Evolutionary conservation across 1,284 basidiomycete species (phyloP).

Genomic region (Rhizoctonia solani): DNA sequence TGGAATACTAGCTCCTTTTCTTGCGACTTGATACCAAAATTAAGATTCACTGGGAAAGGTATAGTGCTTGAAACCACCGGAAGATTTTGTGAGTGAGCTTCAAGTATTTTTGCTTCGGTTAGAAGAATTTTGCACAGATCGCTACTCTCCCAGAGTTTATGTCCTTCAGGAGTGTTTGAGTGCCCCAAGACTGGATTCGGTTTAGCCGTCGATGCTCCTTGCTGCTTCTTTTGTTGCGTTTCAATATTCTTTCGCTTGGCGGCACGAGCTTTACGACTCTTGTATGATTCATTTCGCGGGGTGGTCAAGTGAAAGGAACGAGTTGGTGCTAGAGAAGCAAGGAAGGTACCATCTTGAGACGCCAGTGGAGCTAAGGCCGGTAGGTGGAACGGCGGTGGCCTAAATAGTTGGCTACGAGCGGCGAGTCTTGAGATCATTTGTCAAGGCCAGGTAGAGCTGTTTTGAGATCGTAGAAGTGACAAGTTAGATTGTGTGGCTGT

Average conservation of each 20-base stretch:
- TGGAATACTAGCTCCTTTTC: slow-evolving; percentile 28
- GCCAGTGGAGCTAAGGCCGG: too few relatives aligned
- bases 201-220: neutral
- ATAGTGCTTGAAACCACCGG: neutral
- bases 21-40: slow-evolving; percentile 20
- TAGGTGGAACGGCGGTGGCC: too few relatives aligned
- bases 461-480: too few relatives aligned
- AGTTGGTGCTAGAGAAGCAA: neutral
- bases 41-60: slow-evolving; percentile 4
- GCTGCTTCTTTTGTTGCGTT: neutral
- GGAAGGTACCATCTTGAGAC: too few relatives aligned
- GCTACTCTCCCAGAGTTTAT: slow-evolving; percentile 20
- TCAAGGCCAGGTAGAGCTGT: too few relatives aligned
- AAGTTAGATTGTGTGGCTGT: slow-evolving; percentile 13
- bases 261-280: slow-evolving; percentile 20
- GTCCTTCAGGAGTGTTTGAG: slow-evolving; percentile 7
- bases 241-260: slow-evolving; percentile 23
- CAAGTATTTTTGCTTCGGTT: slow-evolving; percentile 21
- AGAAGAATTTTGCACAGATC: slow-evolving; percentile 30
- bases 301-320: slow-evolving; percentile 14
- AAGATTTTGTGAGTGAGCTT: neutral
- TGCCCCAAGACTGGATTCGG: slow-evolving; percentile 21
- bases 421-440: too few relatives aligned
- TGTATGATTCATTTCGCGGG: slow-evolving; percentile 21
- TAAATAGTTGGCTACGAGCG: too few relatives aligned